Evolutionary conservation across 495 filamentous ascomycete genomes (phyloP).

Genomic region (Aspergillus bridgeri): DNA sequence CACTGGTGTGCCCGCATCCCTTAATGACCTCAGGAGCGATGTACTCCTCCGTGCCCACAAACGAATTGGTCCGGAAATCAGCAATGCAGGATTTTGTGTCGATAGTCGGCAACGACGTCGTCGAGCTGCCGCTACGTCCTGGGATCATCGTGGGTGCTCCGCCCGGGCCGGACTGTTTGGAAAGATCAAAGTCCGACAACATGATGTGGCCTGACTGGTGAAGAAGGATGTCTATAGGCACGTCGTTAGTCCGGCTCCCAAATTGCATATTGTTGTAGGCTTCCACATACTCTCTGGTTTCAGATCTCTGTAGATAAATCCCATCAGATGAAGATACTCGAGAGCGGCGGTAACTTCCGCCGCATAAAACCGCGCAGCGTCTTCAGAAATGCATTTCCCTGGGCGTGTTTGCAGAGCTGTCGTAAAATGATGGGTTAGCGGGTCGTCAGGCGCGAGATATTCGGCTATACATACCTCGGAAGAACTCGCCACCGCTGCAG

Average conservation of each 20-base stretch:
- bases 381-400: conserved; percentile 94
- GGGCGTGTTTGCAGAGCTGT: conserved; percentile 89
- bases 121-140: conserved; percentile 75
- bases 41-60: conserved; percentile 97
- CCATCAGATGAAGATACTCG: conserved; percentile 98
- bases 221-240: conserved; percentile 76
- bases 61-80: conserved; percentile 97
- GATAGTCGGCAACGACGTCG: conserved; percentile 83
- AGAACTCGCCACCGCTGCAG: conserved; percentile 97
- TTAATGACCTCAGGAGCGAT: conserved; percentile 99
- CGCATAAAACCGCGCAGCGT: conserved; percentile 95
- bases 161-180: conserved; percentile 94
- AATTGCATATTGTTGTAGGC: background rate
- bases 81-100: conserved; percentile 98
- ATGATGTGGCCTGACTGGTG: conserved; percentile 99
- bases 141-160: conserved; percentile 97
- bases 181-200: conserved; percentile 98
- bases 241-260: conserved; percentile 8
- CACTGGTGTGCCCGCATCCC: conserved; percentile 95
- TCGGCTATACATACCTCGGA: conserved; percentile 57
- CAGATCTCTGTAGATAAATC: conserved; percentile 96
- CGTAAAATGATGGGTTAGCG: background rate
- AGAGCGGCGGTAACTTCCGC: conserved; percentile 97
- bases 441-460: background rate
- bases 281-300: conserved; percentile 89